Evolutionary conservation across 768 basidiomycete species (phyloP), one percentile per base, ranked within the genome.

Genomic region (Peribolospora kevripleyi): DNA sequence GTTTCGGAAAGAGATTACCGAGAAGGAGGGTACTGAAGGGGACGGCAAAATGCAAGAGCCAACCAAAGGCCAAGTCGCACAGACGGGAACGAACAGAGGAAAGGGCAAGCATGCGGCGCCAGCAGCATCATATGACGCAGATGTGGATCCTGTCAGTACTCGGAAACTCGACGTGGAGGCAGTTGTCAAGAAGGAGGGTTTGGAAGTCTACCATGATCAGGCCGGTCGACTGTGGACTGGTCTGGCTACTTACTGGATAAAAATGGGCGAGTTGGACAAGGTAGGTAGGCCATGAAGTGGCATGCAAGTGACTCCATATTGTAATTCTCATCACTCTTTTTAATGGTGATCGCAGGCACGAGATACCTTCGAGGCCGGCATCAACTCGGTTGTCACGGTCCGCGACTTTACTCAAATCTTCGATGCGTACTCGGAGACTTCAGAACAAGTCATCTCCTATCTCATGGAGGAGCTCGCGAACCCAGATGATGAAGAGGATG

Each of bases 391-490:
- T 13, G 70, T 97, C 62, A 95, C 91, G 1, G 81, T 95, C 60
- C 78, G 90, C 42, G 93, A 97, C 69, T 98, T 98, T 66, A 87
- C 86, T 2, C 88, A 95, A 66, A 87, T 97, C 54, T 97, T 97
- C 63, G 91, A 97, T 63, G 81, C 87, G 5, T 95, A 93, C 66
- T 80, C 84, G 43, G 88, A 97, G 62, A 97, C 93, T 65, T 78
- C 79, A 55, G 90, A 95, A 69, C 79, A 80, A 0, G 73, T 93
- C 59, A 82, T 93, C 60, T 82, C 78, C 54, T 82, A 84, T 0
- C 69, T 97, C 67, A 91, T 97, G 87, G 79, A 79, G 57, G 76
- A 76, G 56, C 63, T 93, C 59, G 84, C 80, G 58, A 75, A 81
- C 50, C 76, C 77, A 9, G 83, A 83, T n/a, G 81, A 75, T 46